Base-by-base conservation (phyloP, 441 rosid species). In the Arabidopsis lyrata region DNA sequence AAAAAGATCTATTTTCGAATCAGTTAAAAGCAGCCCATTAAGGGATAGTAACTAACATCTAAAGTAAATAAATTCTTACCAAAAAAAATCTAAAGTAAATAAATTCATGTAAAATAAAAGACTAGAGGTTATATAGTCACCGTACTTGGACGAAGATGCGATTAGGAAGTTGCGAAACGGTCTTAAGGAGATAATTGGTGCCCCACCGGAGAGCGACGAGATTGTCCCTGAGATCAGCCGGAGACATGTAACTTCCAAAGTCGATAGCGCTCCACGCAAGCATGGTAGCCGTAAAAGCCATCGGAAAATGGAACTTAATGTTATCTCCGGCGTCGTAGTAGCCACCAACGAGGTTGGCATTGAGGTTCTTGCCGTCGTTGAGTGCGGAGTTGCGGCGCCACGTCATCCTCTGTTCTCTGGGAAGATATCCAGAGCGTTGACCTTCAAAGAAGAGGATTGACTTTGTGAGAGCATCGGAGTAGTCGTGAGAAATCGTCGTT, bases 111-210 rank as follows among this genome's bases (percentile, higher is more conserved):
- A 31, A 29, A n/a, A 55, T 55, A 14, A 55, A 14, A 31, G 13
- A n/a, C 13, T 14, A 31, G 10, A 34, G 39, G 20, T 8, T 55
- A 27, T 55, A 27, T 24, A 44, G 56, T 54, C 35, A 6, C 34
- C 66, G 29, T 68, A 88, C 96, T 88, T 92, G 97, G 41, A 90
- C 97, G 62, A 88, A 92, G 67, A 92, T 86, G 65, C 97, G 85
- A 71, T 87, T 76, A 22, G 96, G 88, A 13, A 70, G 60, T 77
- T 90, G 95, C 14, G 97, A 87, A 58, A 92, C 86, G 2, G 93
- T 73, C 78, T 90, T 88, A 66, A 92, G 89, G 20, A 90, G 70
- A 66, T 75, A 82, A 57, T 85, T 77, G 0, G 84, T 58, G 11
- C 79, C 81, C 86, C 86, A 84, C 8, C 72, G 65, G 60, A 80